Evolutionary conservation across 768 basidiomycete genomes (phyloP), one percentile per base, ranked within the genome.

Genomic region (Scleroderma citrinum): DNA sequence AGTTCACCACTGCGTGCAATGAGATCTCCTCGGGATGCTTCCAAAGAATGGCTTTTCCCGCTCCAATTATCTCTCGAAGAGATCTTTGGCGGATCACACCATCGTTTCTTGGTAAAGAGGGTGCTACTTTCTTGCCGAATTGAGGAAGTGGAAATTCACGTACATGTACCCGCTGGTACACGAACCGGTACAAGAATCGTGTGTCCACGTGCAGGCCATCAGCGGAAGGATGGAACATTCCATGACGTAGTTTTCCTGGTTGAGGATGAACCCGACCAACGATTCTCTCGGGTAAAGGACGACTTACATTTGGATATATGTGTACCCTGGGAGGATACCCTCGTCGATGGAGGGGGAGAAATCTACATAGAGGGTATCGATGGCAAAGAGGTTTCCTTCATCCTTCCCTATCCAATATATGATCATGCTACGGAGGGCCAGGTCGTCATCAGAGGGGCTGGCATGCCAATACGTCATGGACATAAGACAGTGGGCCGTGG

Each of bases 191-290:
- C 81, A 19, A 72, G 74, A 50, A 78, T 87, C 30, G 60, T 78
- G 34, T 84, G 82, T 51, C 74, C 76, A 32, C 71, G 75, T n/a
- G 76, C 78, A 7, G 85, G 85, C n/a, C 81, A 85, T 65, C 82
- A 87, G 56, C 70, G 76, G 48, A 69, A 71, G 52, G 73, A 76
- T 48, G 77, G 78, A 12, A 63, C 69, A 11, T 75, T 76, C 45
- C 83, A 87, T 56, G 82, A 86, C 47, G 74, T 87, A 46, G 76
- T 81, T 17, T 87, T 87, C 56, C 64, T 85, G 44, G 69, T 86
- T 26, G 78, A 82, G 56, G 77, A 83, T 58, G 65, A 73, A 19
- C 71, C 73, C 39, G 81, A 85, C 54, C 69, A 77, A 38, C 71
- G 75, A 30, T 85, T 85, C 59, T 66, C 70, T 14, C 71, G 85